These are phyloP conservation scores for Candida succiphila DNA, from an alignment of 805 yeast species.

Conservation along the genomic window DNA sequence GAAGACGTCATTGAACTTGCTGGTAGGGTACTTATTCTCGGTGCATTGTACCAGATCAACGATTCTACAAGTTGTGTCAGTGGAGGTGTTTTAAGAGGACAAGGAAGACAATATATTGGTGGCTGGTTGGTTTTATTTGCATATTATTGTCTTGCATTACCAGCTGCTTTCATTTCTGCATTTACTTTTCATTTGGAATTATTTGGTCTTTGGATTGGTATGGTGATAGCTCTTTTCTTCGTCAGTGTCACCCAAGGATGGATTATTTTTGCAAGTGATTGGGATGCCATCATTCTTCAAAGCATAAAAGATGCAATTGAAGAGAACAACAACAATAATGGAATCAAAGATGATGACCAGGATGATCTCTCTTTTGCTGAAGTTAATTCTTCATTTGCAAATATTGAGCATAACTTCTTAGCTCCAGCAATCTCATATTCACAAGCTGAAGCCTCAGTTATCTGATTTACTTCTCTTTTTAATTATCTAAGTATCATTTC, in stretches of 20 bases:
- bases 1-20: slow-evolving; percentile 17
- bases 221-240: slow-evolving; percentile 22
- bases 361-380: slow-evolving; percentile 6
- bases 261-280: slow-evolving; percentile 18
- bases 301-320: slow-evolving; percentile 19
- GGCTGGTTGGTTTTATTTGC: slow-evolving; percentile 43
- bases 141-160: slow-evolving; percentile 64
- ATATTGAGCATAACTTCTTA: slow-evolving; percentile 18
- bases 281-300: slow-evolving; percentile 19
- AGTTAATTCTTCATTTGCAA: slow-evolving; percentile 5
- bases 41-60: slow-evolving; percentile 32
- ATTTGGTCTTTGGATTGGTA: slow-evolving; percentile 26
- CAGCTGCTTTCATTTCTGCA: slow-evolving; percentile 52
- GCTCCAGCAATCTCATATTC: slow-evolving; percentile 18
- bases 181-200: slow-evolving; percentile 34
- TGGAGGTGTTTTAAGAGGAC: slow-evolving; percentile 49
- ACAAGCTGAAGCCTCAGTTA: too few relatives aligned
- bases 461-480: too few relatives aligned
- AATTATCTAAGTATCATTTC: too few relatives aligned
- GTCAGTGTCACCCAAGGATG: slow-evolving; percentile 38
- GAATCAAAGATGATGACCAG: background rate
- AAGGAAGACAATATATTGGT: slow-evolving; percentile 48
- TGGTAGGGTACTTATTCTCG: slow-evolving; percentile 16
- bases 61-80: slow-evolving; percentile 39
- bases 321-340: slow-evolving; percentile 1